Conservation (phyloP, 176 grass and related monocot genomes). For the Carex scoparia region DNA sequence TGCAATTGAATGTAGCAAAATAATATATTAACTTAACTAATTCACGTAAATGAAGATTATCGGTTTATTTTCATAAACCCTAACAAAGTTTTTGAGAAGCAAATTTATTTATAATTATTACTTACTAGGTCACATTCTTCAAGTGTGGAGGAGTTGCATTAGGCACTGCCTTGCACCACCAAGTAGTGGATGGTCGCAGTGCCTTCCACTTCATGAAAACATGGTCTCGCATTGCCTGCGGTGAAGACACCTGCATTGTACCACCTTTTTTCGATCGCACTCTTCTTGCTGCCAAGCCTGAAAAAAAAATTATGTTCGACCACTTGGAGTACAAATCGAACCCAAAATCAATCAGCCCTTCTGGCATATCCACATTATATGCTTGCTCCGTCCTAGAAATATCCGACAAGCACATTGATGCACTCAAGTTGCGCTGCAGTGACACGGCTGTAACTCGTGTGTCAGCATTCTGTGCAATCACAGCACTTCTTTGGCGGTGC, state of each 20-base stretch:
- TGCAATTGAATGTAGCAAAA: too few relatives aligned
- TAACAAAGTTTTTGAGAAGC: too few relatives aligned
- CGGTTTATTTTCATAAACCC: too few relatives aligned
- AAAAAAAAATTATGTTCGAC: slow-evolving; percentile 34
- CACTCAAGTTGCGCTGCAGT: slow-evolving; percentile 34
- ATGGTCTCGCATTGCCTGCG: slow-evolving; percentile 36
- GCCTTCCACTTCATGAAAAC: slow-evolving; percentile 50
- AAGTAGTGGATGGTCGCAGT: slow-evolving; percentile 30
- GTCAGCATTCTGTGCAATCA: slow-evolving; percentile 61
- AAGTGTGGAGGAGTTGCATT: slow-evolving; percentile 65
- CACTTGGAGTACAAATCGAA: slow-evolving; percentile 58
- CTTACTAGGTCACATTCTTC: slow-evolving; percentile 41
- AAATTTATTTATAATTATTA: too few relatives aligned
- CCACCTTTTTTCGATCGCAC: slow-evolving; percentile 40
- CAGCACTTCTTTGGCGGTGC: slow-evolving; percentile 60
- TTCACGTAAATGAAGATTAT: too few relatives aligned
- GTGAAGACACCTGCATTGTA: background rate
- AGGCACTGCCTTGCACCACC: slow-evolving; percentile 51
- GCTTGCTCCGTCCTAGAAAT: slow-evolving; percentile 33
- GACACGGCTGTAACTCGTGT: background rate
- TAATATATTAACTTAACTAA: too few relatives aligned
- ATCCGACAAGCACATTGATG: slow-evolving; percentile 2
- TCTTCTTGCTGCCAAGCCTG: slow-evolving; percentile 27
- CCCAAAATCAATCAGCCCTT: background rate
- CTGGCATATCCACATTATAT: background rate